A percentile compares a stretch with the other conserved stretches of the same genome.
These are phyloP conservation scores for Piromyces finnis DNA, from an alignment of 192 early-diverging fungal species.

Conservation along the genomic window DNA sequence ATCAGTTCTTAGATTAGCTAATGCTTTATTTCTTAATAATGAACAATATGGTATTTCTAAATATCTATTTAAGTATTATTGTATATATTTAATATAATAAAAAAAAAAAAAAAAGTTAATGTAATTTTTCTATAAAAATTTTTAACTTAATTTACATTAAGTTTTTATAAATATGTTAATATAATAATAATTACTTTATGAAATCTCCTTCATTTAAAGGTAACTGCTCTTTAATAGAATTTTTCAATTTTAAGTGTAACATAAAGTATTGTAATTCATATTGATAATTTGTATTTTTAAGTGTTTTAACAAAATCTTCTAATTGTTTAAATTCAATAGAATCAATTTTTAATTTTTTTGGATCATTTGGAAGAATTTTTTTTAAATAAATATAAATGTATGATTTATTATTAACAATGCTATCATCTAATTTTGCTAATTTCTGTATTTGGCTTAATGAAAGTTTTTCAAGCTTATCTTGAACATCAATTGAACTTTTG, in stretches of 20 bases:
- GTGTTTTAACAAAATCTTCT: background rate
- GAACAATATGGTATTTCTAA: background rate
- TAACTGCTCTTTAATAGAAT: background rate
- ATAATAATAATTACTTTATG: background rate
- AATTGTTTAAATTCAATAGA: background rate
- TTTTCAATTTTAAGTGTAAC: background rate
- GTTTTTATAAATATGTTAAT: too few relatives aligned
- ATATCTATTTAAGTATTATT: background rate
- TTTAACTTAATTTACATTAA: too few relatives aligned
- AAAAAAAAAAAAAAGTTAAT: too few relatives aligned
- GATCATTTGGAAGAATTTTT: background rate
- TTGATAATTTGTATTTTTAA: background rate
- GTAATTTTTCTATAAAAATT: too few relatives aligned
- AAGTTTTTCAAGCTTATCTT: background rate
- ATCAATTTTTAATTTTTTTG: background rate
- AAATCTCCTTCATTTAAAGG: background rate
- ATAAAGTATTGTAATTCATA: background rate
- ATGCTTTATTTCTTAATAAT: background rate
- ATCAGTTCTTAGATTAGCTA: background rate
- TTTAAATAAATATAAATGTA: background rate
- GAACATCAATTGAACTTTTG: background rate
- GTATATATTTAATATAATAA: background rate
- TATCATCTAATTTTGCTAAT: background rate
- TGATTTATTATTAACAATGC: background rate
- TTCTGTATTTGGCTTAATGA: background rate